These are phyloP conservation scores for Lasiosphaeria hispida DNA, from an alignment of 495 filamentous ascomycete species.

Conservation along the genomic window DNA sequence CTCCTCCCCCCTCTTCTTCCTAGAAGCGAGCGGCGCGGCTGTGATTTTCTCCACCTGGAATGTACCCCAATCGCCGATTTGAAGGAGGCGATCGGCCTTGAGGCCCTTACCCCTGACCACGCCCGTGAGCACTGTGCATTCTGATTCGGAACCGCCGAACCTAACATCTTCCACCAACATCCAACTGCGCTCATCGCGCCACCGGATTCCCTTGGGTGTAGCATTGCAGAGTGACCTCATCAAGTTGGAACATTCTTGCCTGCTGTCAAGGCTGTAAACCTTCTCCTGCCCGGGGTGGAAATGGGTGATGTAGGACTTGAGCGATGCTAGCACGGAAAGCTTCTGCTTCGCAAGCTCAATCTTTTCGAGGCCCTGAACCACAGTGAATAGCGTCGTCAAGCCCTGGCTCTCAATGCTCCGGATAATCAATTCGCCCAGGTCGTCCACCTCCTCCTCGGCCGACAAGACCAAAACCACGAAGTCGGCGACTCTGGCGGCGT, in stretches of 20 bases:
- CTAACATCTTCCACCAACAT: slow-evolving; percentile 82
- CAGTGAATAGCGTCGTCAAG: slow-evolving; percentile 77
- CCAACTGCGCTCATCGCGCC: slow-evolving; percentile 93
- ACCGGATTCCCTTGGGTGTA: slow-evolving; percentile 85
- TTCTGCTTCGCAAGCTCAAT: slow-evolving; percentile 76
- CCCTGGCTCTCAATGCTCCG: slow-evolving; percentile 89
- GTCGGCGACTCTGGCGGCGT: slow-evolving; percentile 85
- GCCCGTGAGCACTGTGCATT: slow-evolving; percentile 74
- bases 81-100: slow-evolving; percentile 84
- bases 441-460: slow-evolving; percentile 76
- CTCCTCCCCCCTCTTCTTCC: slow-evolving; percentile 59
- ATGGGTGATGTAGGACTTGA: slow-evolving; percentile 87
- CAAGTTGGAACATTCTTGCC: slow-evolving; percentile 84
- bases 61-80: slow-evolving; percentile 91
- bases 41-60: slow-evolving; percentile 90
- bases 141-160: slow-evolving; percentile 57
- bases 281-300: slow-evolving; percentile 90
- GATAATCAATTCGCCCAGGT: slow-evolving; percentile 75
- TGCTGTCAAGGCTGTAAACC: slow-evolving; percentile 76
- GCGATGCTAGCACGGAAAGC: slow-evolving; percentile 68
- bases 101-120: slow-evolving; percentile 81
- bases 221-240: slow-evolving; percentile 87
- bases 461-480: slow-evolving; percentile 84
- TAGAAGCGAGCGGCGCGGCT: slow-evolving; percentile 58
- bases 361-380: slow-evolving; percentile 74